These are phyloP conservation scores for Ceriops tagal DNA, from an alignment of 345 rosid genomes.

Conservation along the genomic window DNA sequence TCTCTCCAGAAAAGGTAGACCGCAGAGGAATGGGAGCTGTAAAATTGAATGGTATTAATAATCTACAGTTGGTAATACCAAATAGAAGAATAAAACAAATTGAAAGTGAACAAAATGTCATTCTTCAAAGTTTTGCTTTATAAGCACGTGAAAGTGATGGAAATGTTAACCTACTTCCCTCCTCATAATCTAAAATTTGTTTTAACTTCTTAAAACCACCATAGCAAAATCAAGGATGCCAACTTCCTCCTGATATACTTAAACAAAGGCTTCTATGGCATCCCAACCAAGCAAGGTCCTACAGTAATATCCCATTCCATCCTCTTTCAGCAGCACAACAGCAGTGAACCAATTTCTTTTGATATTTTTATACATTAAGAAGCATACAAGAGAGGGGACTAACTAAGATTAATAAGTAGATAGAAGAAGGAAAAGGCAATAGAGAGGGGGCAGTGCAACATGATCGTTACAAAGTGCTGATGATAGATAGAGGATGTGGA, in stretches of 20 bases:
- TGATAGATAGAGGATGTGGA: background rate
- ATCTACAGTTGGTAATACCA: background rate
- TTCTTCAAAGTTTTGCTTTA: background rate
- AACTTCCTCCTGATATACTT: slow-evolving; percentile 13
- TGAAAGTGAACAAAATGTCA: background rate
- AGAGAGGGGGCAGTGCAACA: background rate
- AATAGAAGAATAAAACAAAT: background rate
- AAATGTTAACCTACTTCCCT: background rate
- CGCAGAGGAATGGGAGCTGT: slow-evolving; percentile 89
- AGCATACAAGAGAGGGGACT: background rate
- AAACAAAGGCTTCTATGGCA: background rate
- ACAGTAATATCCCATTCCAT: no score
- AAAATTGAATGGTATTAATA: slow-evolving; percentile 7
- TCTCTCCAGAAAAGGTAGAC: slow-evolving; percentile 85
- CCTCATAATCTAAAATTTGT: background rate
- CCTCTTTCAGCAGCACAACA: background rate
- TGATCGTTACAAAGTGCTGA: background rate
- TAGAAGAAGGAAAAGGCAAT: background rate
- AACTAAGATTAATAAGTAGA: background rate
- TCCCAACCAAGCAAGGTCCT: background rate
- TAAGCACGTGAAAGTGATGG: background rate
- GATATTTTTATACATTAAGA: background rate
- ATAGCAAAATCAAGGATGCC: background rate
- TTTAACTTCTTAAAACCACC: slow-evolving; percentile 8
- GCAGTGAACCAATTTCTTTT: background rate